Base-by-base conservation (phyloP, 345 rosid genomes). In the Excoecaria cochinchinensis region DNA sequence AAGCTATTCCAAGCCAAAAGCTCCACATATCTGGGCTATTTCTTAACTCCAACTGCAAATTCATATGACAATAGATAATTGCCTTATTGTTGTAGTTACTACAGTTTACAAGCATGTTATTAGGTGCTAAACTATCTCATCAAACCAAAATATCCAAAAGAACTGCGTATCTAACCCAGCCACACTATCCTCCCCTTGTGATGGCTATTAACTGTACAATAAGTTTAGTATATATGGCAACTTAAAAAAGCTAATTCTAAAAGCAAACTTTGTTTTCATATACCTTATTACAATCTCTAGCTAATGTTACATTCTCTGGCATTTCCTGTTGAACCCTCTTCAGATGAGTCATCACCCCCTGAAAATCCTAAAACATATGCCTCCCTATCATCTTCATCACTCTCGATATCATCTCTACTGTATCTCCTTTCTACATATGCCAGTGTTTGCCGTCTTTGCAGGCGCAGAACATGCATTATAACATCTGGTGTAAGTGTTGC, bases 381-480 rank as follows among this genome's bases (percentile, higher is more conserved):
- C 66, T 69, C 86, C n/a, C 48, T 56, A 42, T 80, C 89, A 50
- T 78, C 78, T 48, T 87, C 89, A 63, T 85, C 90, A 50, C 77
- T 79, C 38, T 82, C 86, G 4, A 71, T 56, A 42, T 88, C 88
- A 22, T 82, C 70, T 55, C 79, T 66, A 76, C 51, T 76, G 72
- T 83, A 79, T 69, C 90, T 86, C 75, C 93, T 86, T 75, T 91
- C 93, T 3, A 77, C 47, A 69, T 79, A 88, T 56, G 80, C 79
- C 36, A 83, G 64, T 0, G 84, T 79, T 70, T 89, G 93, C 74
- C 90, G 87, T 79, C 90, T 86, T 82, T 89, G 92, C 74, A 90
- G 69, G 69, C 92, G 81, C 58, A 88, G 79, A 40, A 88, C 87
- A 51, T 87, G 91, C 97, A 90, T 90, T 55, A 87, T 63, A 40